phyloP scores from a whole-genome alignment of 306 rosid species.

The Fragaria vesca region DNA sequence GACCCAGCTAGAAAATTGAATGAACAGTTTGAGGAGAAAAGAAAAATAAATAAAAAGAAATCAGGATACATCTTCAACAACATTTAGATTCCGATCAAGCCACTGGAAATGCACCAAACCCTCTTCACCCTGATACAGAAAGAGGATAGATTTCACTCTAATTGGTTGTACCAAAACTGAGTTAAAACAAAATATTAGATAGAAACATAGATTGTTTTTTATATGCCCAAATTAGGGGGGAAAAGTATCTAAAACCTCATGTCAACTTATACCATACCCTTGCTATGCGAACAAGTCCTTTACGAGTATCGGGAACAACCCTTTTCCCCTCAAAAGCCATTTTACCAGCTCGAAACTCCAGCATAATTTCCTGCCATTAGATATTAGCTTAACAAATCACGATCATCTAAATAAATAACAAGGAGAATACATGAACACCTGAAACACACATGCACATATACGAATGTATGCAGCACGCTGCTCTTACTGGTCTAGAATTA shows the following conservation, averaged over 20 bases:
- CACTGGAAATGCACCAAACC: slow-evolving; percentile 90
- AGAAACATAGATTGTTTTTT: slow-evolving; percentile 10
- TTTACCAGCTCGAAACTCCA: slow-evolving; percentile 96
- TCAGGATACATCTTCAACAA: slow-evolving; percentile 91
- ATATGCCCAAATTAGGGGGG: neutral
- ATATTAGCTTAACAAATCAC: slow-evolving; percentile 13
- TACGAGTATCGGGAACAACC: slow-evolving; percentile 76
- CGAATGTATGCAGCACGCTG: neutral
- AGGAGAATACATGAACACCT: neutral
- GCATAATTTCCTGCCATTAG: slow-evolving; percentile 62
- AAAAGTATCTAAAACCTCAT: neutral
- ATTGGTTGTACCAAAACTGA: slow-evolving; percentile 6
- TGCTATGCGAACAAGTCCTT: slow-evolving; percentile 86
- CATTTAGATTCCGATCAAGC: slow-evolving; percentile 81
- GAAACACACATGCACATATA: neutral
- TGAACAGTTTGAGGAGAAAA: neutral
- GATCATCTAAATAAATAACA: neutral
- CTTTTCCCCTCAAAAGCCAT: slow-evolving; percentile 67
- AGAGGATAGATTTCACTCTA: slow-evolving; percentile 10
- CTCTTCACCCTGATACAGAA: slow-evolving; percentile 73
- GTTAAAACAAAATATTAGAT: neutral
- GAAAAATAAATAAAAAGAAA: neutral
- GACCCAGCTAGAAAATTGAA: slow-evolving; percentile 1
- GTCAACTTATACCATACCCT: slow-evolving; percentile 46
- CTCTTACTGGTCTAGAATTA: neutral